Evolutionary conservation across 2,329 filamentous ascomycete species (phyloP), one percentile per base, ranked within the genome.

Genomic region (Fusarium sp.): DNA sequence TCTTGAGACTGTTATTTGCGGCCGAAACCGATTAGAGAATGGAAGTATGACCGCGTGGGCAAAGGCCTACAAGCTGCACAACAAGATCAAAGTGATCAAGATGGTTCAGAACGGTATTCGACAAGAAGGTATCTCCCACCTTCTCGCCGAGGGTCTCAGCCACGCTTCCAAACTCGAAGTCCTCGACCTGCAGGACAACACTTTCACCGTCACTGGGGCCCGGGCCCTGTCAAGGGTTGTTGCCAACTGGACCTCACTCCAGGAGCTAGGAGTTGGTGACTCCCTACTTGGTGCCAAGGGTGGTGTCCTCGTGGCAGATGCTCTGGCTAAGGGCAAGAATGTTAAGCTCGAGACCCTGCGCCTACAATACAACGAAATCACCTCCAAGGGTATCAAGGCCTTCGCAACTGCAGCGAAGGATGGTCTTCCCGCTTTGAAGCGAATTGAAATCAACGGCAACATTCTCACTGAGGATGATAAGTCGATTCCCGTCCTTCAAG

Each of bases 41-140:
- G 96, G 95, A 75, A 96, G 92, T 80, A 99, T 99, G 96, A 90
- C 89, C 18, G 95, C 95, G 1, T 99, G 96, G 96, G 94, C 95
- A 45, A 93, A 92, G 81, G 88, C 94, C 2, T 98, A 94, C 81
- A 90, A 91, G 77, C 91, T 95, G 64, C 94, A 98, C 80, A 90
- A 88, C 73, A 92, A 92, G 63, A 89, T 99, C 71, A 93, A 92
- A 83, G 91, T 91, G 65, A 90, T 99, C 75, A 97, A 95, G 87
- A 98, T 99, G 96, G 94, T 97, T 31, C 96, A 98, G 83, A 98
- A 99, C 81, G 96, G 96, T 57, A 99, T 99, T 76, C 90, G 96
- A 46, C 94, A 95, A 80, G 94, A 98, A 82, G 96, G 96, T 68
- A 96, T 98, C 78, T 91, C 91, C 52, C 88, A 92, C 73, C 86